Evolutionary conservation across 2,329 filamentous ascomycete genomes (phyloP).

Genomic region (Alternaria sp.): DNA sequence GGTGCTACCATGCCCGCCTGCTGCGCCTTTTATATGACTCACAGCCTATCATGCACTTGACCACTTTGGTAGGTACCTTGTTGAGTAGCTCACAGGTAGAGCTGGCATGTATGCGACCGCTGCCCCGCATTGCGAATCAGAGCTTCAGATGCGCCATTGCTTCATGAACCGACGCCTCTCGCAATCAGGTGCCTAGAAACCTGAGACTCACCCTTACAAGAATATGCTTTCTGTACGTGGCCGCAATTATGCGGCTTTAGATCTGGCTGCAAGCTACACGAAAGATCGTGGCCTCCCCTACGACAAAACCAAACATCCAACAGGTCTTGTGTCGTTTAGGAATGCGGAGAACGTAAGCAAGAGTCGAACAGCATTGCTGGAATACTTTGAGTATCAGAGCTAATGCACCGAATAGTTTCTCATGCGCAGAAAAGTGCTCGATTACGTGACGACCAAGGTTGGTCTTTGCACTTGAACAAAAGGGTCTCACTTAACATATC

Average conservation of each 20-base stretch:
- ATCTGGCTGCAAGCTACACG: slow-evolving; percentile 9
- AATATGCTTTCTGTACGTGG: slow-evolving; percentile 8
- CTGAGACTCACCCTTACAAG: not conserved
- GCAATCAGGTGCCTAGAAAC: not conserved
- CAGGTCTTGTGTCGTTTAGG: slow-evolving; percentile 3
- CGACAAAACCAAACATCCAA: not conserved
- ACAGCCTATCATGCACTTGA: not conserved
- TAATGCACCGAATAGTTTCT: not conserved
- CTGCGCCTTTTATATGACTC: not conserved
- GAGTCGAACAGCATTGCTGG: not conserved
- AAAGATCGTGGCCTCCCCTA: slow-evolving; percentile 6
- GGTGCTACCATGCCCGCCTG: not conserved
- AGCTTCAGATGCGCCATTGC: not conserved
- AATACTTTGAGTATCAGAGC: not conserved
- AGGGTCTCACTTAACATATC: not conserved
- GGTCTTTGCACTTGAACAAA: not conserved
- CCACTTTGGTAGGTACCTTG: not conserved
- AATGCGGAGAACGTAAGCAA: slow-evolving; percentile 7
- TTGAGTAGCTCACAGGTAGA: not conserved
- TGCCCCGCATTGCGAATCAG: slow-evolving; percentile 8
- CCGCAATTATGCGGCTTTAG: slow-evolving; percentile 6
- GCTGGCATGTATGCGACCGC: not conserved
- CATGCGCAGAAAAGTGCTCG: slow-evolving; percentile 2
- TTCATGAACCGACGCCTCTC: not conserved
- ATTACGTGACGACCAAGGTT: slow-evolving; percentile 7